Evolutionary conservation across 768 basidiomycete species (phyloP).

Genomic region (Suillus brevipes): DNA sequence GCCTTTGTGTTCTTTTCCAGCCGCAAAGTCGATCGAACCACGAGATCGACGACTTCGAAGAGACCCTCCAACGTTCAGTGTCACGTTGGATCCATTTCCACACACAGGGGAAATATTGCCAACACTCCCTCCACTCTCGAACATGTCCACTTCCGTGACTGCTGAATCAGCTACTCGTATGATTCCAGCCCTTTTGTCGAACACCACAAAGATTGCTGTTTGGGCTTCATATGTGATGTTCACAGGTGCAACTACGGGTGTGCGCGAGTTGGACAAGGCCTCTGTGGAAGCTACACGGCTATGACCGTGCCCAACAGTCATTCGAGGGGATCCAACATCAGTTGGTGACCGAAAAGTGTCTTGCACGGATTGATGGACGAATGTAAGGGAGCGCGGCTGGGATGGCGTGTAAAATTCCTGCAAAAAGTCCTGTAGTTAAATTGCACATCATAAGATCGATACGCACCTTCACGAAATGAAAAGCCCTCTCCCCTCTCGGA

Average conservation of each 20-base stretch:
- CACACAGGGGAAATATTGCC: slow-evolving; percentile 9
- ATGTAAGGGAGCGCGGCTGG: slow-evolving; percentile 62
- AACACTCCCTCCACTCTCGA: slow-evolving; percentile 31
- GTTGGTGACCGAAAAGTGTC: slow-evolving; percentile 48
- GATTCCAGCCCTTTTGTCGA: slow-evolving; percentile 86
- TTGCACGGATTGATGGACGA: slow-evolving; percentile 67
- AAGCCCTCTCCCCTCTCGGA: slow-evolving; percentile 79
- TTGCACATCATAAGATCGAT: background rate
- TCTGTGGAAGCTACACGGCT: slow-evolving; percentile 43
- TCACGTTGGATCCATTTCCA: slow-evolving; percentile 24
- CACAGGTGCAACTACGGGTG: slow-evolving; percentile 32
- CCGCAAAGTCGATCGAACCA: slow-evolving; percentile 45
- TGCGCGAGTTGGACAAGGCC: slow-evolving; percentile 24
- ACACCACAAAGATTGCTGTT: slow-evolving; percentile 76
- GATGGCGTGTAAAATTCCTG: slow-evolving; percentile 86
- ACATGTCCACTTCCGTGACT: slow-evolving; percentile 75
- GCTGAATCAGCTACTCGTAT: slow-evolving; percentile 81
- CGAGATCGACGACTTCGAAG: slow-evolving; percentile 38
- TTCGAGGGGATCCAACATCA: slow-evolving; percentile 36
- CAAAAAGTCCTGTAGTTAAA: slow-evolving; percentile 1
- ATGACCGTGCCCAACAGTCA: slow-evolving; percentile 34
- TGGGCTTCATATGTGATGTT: slow-evolving; percentile 62
- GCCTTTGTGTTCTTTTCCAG: slow-evolving; percentile 36
- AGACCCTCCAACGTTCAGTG: slow-evolving; percentile 23
- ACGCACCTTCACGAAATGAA: slow-evolving; percentile 75